Base-by-base conservation (phyloP, 2,329 filamentous ascomycete genomes). In the Arthrobotrys iridis region DNA sequence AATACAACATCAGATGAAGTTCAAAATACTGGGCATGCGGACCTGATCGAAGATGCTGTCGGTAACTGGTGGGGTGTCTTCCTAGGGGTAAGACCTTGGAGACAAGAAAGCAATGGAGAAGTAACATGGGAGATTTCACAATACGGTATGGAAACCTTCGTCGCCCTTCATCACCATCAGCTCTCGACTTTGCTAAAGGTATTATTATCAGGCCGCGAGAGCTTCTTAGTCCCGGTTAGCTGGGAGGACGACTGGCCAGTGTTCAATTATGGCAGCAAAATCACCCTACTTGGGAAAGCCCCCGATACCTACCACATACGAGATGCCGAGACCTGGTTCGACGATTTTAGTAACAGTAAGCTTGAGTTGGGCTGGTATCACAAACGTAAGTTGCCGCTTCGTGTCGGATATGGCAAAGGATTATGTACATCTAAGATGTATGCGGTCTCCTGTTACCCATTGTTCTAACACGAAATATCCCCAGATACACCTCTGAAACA, bases 181-280 rank as follows among this genome's bases (percentile, higher is more conserved):
- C n/a, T 1, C 15, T 7, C 28, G n/a, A 26, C 28, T 3, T 52
- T 58, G 1, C 55, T 62, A 41, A n/a, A n/a, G n/a, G n/a, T n/a
- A n/a, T n/a, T 64, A 64, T 37, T 67, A 65, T 57, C 67, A 35
- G 85, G 85, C 0, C 81, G 85, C 0, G 86, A 87, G 77, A 84
- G 85, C 0, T 86, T 87, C 63, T 78, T 88, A 0, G 83, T 85
- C 15, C 83, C 83, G 0, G 82, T 87, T 0, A 81, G 84, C 7
- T 87, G 85, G 86, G 70, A 74, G 26, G 80, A 86, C 43, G 84
- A 85, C 71, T 87, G 86, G 85, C 86, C 85, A 0, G 78, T 86
- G 0, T 83, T 87, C 75, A 86, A 87, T 64, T 79, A 81, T 0
- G 84, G 85, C 0, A 81, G 81, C 8, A 84, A 84, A 52, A 82